Evolutionary conservation across 1,284 basidiomycete species (phyloP), one percentile per base, ranked within the genome.

Genomic region (Puccinia hordei): DNA sequence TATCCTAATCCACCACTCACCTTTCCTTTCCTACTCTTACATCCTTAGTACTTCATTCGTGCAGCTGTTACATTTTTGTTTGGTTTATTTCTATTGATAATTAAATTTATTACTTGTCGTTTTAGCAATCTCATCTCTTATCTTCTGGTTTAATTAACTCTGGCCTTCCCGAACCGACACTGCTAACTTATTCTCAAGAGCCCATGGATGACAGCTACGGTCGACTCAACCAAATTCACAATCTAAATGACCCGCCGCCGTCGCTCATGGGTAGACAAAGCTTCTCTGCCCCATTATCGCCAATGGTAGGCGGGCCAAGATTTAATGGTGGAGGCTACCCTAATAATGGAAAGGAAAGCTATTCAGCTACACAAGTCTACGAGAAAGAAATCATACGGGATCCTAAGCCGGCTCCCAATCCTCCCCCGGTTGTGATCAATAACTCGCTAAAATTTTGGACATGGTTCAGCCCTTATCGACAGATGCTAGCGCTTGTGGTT

Each of bases 401-500:
- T 13, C 10, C 30, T n/a, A 71, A 71, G 27, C 55, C 76, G 13
- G 41, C 75, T 41, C 33, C 76, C 65, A 78, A 78, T 24, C 76
- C 66, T n/a, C 3, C 66, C 30, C 76, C 77, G 22, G 46, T 80
- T 27, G 27, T 15, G 35, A 53, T 73, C 69, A 80, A 53, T 27
- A 46, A 55, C 12, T 80, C 78, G 9, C 27, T 73, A 8, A 80
- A 73, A 57, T 81, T 81, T 59, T 74, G 79, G 71, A 74, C 72
- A 55, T 81, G 79, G 79, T 81, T 81, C 38, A 81, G 71, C 41
- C 79, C 79, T 17, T 91, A 90, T 85, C 91, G 91, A 76, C 91
- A 91, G 85, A 90, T 92, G 82, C 91, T 91, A 83, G 88, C 88
- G 0, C 86, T 90, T 53, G 85, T 88, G 6, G 88, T 91, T 74